These are phyloP conservation scores for Echites panduratus DNA, from an alignment of 257 asterid genomes.

Conservation along the genomic window DNA sequence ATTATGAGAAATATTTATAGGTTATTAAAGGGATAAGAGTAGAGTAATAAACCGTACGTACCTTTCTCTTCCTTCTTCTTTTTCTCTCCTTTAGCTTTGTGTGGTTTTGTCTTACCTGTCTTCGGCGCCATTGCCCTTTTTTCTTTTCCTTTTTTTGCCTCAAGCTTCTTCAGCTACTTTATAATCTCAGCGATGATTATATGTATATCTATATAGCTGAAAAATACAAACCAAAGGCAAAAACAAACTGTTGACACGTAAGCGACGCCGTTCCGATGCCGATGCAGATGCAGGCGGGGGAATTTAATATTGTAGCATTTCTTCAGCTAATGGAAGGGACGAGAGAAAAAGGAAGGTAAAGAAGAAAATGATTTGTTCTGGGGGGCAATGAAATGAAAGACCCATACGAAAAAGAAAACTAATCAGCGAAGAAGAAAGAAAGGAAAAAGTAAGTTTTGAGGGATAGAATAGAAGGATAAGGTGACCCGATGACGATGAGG, in stretches of 20 bases:
- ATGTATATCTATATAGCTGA: no score
- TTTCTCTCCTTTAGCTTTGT: slow-evolving; percentile 75
- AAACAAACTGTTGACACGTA: neutral
- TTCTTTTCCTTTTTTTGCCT: neutral
- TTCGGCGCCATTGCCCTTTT: slow-evolving; percentile 60
- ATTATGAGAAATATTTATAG: no score
- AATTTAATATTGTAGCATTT: no score
- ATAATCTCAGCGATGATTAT: neutral
- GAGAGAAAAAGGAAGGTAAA: slow-evolving; percentile 1
- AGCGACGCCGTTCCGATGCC: no score
- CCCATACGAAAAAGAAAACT: no score
- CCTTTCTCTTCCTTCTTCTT: slow-evolving; percentile 94
- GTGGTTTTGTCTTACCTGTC: slow-evolving; percentile 63
- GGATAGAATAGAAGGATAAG: slow-evolving; percentile 66
- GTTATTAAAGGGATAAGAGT: neutral
- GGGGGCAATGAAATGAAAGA: slow-evolving; percentile 2
- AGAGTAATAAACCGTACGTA: slow-evolving; percentile 7
- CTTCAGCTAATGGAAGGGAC: slow-evolving; percentile 2
- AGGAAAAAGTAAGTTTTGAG: neutral
- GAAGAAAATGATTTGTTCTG: slow-evolving; percentile 18
- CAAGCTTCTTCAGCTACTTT: neutral
- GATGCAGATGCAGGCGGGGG: no score
- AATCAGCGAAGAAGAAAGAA: neutral
- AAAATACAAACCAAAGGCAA: no score
- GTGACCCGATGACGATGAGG: slow-evolving; percentile 36